These are phyloP conservation scores for Cairneyella variabilis DNA, from an alignment of 495 filamentous ascomycete genomes.

Conservation along the genomic window DNA sequence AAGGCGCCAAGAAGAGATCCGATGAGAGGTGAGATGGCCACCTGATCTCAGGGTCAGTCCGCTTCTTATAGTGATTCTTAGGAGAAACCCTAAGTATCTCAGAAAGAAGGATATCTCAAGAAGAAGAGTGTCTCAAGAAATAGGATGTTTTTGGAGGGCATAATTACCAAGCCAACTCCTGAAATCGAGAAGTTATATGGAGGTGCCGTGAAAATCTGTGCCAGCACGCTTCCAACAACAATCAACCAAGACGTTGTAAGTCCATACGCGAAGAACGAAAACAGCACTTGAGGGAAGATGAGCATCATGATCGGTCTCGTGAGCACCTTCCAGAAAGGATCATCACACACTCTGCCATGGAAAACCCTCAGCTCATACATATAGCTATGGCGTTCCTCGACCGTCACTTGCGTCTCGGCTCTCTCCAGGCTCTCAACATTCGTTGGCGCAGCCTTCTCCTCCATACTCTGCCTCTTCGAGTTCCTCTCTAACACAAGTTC, in stretches of 20 bases:
- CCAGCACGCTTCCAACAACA: slow-evolving; percentile 81
- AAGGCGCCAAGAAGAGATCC: slow-evolving; percentile 76
- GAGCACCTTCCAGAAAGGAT: slow-evolving; percentile 57
- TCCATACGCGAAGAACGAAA: slow-evolving; percentile 87
- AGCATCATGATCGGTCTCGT: slow-evolving; percentile 58
- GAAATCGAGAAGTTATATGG: slow-evolving; percentile 78
- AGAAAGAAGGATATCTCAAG: too few relatives aligned
- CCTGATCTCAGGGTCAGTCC: too few relatives aligned
- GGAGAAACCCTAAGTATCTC: too few relatives aligned
- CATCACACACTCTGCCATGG: slow-evolving; percentile 63
- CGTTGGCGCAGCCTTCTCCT: background rate
- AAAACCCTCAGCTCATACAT: slow-evolving; percentile 37
- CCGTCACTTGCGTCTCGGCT: background rate
- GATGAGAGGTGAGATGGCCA: slow-evolving; percentile 79
- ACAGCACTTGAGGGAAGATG: slow-evolving; percentile 78
- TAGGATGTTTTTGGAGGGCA: too few relatives aligned
- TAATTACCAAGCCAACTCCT: slow-evolving; percentile 78
- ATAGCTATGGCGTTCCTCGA: background rate
- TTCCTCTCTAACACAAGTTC: background rate
- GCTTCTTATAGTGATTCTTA: too few relatives aligned
- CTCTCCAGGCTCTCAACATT: background rate
- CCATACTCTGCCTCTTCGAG: too few relatives aligned
- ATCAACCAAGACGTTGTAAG: slow-evolving; percentile 89
- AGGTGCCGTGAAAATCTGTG: slow-evolving; percentile 71
- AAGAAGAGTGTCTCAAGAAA: too few relatives aligned